Base-by-base conservation (phyloP, 306 rosid species). In the Lagenaria siceraria region DNA sequence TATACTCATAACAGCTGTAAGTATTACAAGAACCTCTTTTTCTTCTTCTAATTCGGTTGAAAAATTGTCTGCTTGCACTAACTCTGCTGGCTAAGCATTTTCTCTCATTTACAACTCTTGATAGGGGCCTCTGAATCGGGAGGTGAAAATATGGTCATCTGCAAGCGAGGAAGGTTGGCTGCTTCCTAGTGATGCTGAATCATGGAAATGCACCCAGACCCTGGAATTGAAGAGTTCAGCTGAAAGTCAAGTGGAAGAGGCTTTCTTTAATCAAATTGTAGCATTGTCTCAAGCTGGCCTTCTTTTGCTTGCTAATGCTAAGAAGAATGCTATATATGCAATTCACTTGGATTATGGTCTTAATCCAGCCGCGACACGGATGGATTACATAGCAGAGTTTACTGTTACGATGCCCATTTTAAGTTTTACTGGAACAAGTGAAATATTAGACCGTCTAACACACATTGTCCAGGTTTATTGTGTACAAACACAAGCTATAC, bases 401-500 rank as follows among this genome's bases (percentile, higher is more conserved):
- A 91, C 97, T 25, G 98, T 92, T 79, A 96, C 97, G 33, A 90
- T 92, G 97, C 99, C 98, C 72, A 90, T 96, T 86, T 90, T 92
- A 78, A 92, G 99, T 85, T 96, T 92, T 84, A 91, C 97, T 3
- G 99, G 99, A 74, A 92, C 93, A 54, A 89, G 93, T 86, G 96
- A 90, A 72, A 81, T 95, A 79, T 83, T 91, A 43, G 91, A 93
- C 68, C 90, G 87, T 71, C 89, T 90, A 21, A 96, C 91, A 76
- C 96, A 96, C 78, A 81, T 87, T 80, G 89, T 92, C 84, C 98
- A 88, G 89, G 96, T 96, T 80, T 96, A 90, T 88, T 96, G 99
- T 83, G 99, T 96, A 81, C 98, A 96, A 85, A 96, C 99, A 62
- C 94, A 86, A 82, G 99, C 99, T 77, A 96, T 96, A 84, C 99